Conservation (phyloP, 352 stramenopile genomes). For the Phytophthora colocasiae region DNA sequence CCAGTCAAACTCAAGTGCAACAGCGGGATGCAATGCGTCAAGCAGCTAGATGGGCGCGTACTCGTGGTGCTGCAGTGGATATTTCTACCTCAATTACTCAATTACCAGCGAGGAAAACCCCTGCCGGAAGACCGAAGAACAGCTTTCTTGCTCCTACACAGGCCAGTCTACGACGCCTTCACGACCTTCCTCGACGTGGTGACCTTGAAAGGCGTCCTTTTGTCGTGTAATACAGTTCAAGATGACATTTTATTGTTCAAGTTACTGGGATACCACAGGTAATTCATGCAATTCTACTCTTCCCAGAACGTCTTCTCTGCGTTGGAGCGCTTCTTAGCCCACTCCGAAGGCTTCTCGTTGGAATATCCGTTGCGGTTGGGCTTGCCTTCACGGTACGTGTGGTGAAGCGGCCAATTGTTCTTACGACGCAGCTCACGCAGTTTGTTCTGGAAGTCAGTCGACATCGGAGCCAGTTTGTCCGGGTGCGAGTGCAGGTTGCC, state of each 20-base stretch:
- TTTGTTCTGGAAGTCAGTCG: conserved; percentile 40
- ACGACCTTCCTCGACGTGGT: conserved; percentile 32
- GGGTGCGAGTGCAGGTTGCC: conserved; percentile 67
- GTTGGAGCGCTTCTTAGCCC: conserved; percentile 45
- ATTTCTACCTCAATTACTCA: conserved; percentile 33
- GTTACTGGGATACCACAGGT: conserved; percentile 10
- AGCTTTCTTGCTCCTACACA: conserved; percentile 75
- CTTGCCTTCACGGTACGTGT: conserved; percentile 54
- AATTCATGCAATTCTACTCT: conserved; percentile 20
- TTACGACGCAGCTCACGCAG: conserved; percentile 40
- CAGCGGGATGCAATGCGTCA: conserved; percentile 39
- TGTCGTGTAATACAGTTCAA: conserved; percentile 30
- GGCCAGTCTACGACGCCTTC: conserved; percentile 64
- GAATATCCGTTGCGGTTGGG: conserved; percentile 50
- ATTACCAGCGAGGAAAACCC: conserved; percentile 22
- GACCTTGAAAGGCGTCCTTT: conserved; percentile 54
- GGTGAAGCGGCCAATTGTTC: conserved; percentile 42
- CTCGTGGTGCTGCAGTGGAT: conserved; percentile 30
- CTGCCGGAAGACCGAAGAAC: conserved; percentile 42
- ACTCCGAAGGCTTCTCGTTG: conserved; percentile 55
- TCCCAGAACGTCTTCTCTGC: conserved; percentile 47
- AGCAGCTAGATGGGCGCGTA: conserved; percentile 35
- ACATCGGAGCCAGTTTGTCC: conserved; percentile 50
- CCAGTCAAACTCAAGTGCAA: conserved; percentile 32
- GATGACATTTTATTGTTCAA: conserved; percentile 17